Conservation (phyloP, 805 yeast species). For the Wickerhamiella bombiphila region DNA sequence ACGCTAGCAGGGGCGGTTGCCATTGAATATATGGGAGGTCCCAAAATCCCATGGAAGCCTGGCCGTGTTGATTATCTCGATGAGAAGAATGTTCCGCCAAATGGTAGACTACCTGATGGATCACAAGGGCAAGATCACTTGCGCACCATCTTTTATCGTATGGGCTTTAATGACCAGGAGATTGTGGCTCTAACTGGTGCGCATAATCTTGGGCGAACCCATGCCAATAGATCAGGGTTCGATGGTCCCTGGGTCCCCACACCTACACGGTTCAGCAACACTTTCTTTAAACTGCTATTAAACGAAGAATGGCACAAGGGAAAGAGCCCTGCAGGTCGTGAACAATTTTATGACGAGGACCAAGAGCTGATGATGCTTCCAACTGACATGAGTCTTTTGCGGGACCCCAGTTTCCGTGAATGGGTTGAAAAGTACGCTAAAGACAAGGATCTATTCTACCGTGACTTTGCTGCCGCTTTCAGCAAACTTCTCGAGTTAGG, state of each 20-base stretch:
- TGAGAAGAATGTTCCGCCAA: conserved; percentile 42
- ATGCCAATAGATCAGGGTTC: conserved; percentile 52
- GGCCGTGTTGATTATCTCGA: conserved; percentile 46
- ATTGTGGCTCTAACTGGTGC: conserved; percentile 51
- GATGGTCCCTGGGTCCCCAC: conserved; percentile 87
- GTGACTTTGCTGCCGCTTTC: conserved; percentile 53
- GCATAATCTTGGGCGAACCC: conserved; percentile 50
- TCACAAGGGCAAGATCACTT: conserved; percentile 40
- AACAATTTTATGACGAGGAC: conserved; percentile 33
- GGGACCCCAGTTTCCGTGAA: conserved; percentile 42
- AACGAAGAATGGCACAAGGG: conserved; percentile 39
- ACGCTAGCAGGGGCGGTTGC: conserved; percentile 57
- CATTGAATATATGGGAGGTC: conserved; percentile 51
- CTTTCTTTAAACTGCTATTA: conserved; percentile 44
- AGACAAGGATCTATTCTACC: conserved; percentile 46
- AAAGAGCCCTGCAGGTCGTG: conserved; percentile 27
- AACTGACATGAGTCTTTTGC: conserved; percentile 57
- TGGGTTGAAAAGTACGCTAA: conserved; percentile 57
- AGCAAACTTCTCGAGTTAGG: conserved; percentile 66
- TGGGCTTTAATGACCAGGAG: conserved; percentile 50
- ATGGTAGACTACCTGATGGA: conserved; percentile 51
- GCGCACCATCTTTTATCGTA: conserved; percentile 37
- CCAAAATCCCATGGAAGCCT: conserved; percentile 63
- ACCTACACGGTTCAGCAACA: conserved; percentile 61
- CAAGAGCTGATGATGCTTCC: conserved; percentile 73